Conservation (phyloP, 495 filamentous ascomycete genomes). For the Lepidopterella palustris region DNA sequence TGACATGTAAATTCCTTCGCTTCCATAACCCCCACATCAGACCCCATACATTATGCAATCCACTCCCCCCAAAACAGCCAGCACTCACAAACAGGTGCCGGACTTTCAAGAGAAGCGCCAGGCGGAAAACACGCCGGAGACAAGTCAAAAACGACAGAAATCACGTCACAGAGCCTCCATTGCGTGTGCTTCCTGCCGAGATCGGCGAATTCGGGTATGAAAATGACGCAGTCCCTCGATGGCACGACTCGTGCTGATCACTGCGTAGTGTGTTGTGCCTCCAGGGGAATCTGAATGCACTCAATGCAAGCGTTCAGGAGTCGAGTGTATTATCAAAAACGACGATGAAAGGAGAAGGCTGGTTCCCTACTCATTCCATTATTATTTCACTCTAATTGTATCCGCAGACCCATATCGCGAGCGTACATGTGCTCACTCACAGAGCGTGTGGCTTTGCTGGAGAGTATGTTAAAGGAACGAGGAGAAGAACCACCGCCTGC, state of each 20-base stretch:
- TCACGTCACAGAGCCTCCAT: slow-evolving; percentile 34
- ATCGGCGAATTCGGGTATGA: slow-evolving; percentile 45
- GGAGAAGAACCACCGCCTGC: slow-evolving; percentile 46
- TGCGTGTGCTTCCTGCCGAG: slow-evolving; percentile 40
- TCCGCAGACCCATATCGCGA: slow-evolving; percentile 46
- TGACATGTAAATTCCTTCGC: not conserved
- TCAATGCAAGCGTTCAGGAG: slow-evolving; percentile 47
- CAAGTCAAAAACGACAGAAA: slow-evolving; percentile 13
- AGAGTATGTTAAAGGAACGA: slow-evolving; percentile 44
- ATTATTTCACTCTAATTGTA: not conserved
- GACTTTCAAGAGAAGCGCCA: slow-evolving; percentile 1
- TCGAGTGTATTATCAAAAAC: slow-evolving; percentile 50
- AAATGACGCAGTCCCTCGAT: not conserved
- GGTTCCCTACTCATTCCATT: slow-evolving; percentile 1
- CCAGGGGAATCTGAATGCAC: slow-evolving; percentile 46
- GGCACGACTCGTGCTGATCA: not conserved
- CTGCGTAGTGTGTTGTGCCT: slow-evolving; percentile 45
- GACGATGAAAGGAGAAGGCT: slow-evolving; percentile 50
- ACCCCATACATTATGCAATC: not conserved
- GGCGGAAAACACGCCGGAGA: not conserved
- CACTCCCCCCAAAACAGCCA: slow-evolving; percentile 1
- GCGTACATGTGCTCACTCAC: slow-evolving; percentile 52
- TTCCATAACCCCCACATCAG: not conserved
- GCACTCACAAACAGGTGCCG: slow-evolving; percentile 5
- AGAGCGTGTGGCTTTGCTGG: slow-evolving; percentile 45